Evolutionary conservation across 495 filamentous ascomycete species (phyloP), one percentile per base, ranked within the genome.

Genomic region (Trypethelium eluteriae): DNA sequence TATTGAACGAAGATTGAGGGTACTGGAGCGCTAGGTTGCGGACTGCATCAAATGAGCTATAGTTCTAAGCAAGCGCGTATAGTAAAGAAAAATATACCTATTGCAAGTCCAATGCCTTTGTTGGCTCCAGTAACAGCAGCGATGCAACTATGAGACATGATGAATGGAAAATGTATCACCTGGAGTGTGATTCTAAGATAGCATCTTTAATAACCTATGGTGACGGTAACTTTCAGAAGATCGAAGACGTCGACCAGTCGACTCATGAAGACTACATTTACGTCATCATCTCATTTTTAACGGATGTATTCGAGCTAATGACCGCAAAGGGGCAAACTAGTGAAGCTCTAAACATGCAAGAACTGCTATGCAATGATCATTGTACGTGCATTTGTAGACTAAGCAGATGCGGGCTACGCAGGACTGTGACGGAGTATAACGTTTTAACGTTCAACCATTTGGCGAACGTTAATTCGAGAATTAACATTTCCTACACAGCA

Each of bases 1-100:
- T 74, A 62, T 79, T 77, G 66, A 80, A 70, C 12, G 78, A 62
- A 4, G 80, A 82, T 3, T 73, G 75, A 34, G 81, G 79, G 63
- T 83, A 82, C 69, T 81, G 74, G 3, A 82, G 72, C 2, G 81
- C 75, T 47, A 79, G 74, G 34, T 79, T 70, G 36, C 77, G 76
- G 44, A 79, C 77, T 79, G 56, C 16, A 16, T 56, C 35, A 7
- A 36, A 46, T 25, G 38, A 36, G 34, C 39, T 41, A 32, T 59
- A 41, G 32, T n/a, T 35, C 4, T 18, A 50, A 38, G 35, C 3
- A 18, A 36, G 7, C 39, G 39, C n/a, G 49, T 69, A 73, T 7
- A 69, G 70, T 64, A 72, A 72, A 32, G 69, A 70, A 49, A 72
- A 62, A 3, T 71, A 69, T 65, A 72, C 68, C 68, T 47, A 73